phyloP scores from a whole-genome alignment of 139 green algal species.

The Tetradesmus obliquus region DNA sequence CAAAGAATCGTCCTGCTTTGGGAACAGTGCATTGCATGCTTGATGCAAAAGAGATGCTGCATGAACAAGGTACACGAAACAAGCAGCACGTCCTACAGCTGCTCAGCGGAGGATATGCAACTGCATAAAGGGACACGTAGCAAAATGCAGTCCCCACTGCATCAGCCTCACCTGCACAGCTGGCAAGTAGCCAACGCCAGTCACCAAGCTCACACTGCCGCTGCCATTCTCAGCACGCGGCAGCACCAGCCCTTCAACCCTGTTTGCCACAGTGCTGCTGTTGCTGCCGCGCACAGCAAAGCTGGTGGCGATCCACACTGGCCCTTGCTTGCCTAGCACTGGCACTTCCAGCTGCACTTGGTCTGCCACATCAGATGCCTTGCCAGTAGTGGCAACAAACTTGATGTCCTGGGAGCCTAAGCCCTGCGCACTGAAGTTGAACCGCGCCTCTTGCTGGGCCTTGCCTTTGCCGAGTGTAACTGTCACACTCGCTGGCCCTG shows the following conservation, averaged over 20 bases:
- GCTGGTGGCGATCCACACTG: constrained; percentile 60
- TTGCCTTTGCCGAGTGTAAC: neutral
- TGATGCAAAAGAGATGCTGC: no score
- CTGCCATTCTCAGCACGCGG: constrained; percentile 62
- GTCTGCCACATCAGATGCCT: constrained; percentile 44
- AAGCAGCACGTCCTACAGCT: no score
- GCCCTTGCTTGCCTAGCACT: constrained; percentile 52
- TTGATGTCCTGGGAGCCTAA: constrained; percentile 53
- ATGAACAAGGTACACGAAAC: no score
- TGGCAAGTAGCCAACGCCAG: constrained; percentile 59
- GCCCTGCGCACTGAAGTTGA: constrained; percentile 48
- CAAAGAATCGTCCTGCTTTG: no score
- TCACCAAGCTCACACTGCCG: constrained; percentile 53
- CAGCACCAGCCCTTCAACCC: constrained; percentile 56
- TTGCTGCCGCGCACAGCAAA: constrained; percentile 53
- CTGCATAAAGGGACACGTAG: no score
- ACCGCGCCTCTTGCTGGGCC: constrained; percentile 55
- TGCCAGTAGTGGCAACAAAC: constrained; percentile 21
- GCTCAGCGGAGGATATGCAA: no score
- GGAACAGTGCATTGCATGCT: no score
- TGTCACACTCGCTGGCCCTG: neutral
- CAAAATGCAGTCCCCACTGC: no score
- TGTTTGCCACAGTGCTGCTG: neutral
- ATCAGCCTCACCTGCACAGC: constrained; percentile 46
- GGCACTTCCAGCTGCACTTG: constrained; percentile 41